Evolutionary conservation across 2,329 filamentous ascomycete genomes (phyloP), one percentile per base, ranked within the genome.

Genomic region (Cyphellophora europaea): DNA sequence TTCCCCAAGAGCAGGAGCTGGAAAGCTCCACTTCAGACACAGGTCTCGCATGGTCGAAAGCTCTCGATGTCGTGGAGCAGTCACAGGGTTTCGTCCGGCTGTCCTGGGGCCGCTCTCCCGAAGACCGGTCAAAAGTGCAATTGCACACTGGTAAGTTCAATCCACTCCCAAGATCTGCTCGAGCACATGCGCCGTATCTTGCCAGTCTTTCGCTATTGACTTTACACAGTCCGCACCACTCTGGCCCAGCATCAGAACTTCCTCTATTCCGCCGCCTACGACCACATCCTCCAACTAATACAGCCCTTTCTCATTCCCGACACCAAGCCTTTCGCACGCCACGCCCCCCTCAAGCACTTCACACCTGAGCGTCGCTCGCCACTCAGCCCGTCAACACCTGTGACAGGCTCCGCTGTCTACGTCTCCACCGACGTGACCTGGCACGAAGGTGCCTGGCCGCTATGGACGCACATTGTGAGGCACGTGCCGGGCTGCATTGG

Each of bases 381-480:
- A n/a, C 8, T 25, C 21, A 8, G 8, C n/a, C 21, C 21, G 21
- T 25, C 21, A 8, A 25, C 50, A 11, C 49, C 49, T 4, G 45
- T 57, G 14, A 53, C 50, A 3, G 55, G 54, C 1, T 55, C 52
- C 5, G 53, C 54, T 4, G 50, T 56, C 29, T 59, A 57, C 35
- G 39, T 54, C 10, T 37, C 41, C 6, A 46, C 48, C 6, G 43
- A 44, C 18, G 33, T 38, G 6, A 33, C 36, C 2, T 42, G 41
- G 25, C 49, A 47, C 42, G 44, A 46, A 30, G 49, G 47, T 38
- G 46, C 46, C 6, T 53, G 49, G 48, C 44, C 43, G 18, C 35
- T 52, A 19, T 53, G 47, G 51, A 50, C 48, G 17, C 47, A 40
- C 14, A 46, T 53, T 30, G 47, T 54, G 12, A 33, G 38, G 5